Base-by-base conservation (phyloP, 345 rosid genomes). In the Crucihimalaya himalaica region DNA sequence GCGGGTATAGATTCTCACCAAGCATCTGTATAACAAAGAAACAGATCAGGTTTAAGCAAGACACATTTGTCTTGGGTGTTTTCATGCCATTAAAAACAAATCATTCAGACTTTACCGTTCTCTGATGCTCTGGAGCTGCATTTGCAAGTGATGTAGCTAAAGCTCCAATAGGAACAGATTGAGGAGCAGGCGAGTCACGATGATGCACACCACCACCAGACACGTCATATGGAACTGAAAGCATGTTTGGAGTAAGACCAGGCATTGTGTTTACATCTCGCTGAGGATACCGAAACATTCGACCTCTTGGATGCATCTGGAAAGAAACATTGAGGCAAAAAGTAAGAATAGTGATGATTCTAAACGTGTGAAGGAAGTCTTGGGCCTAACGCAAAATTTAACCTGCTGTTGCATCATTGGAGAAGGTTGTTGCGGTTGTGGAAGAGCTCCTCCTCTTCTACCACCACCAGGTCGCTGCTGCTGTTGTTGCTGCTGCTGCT, bases 321-420 rank as follows among this genome's bases (percentile, higher is more conserved):
- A 35, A 37, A 66, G 43, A 15, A 35, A 12, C 16, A 56, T 11
- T 4, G 15, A 74, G 1, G 23, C 57, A 43, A 45, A 70, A 46
- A 43, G 34, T 46, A 47, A 76, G 64, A 45, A 60, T 3, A 34
- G 9, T 35, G 16, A 13, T 21, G 55, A 16, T 37, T 21, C 9
- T 5, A 20, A 50, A 50, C 55, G 20, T 20, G 55, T 50, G 15
- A 21, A 50, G 55, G 8, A 50, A 21, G 8, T 50, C 28, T 50
- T 12, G 28, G 55, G 19, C 45, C 37, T n/a, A 61, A 75, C 23
- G 60, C 27, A 20, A 50, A 5, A 58, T 28, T 67, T 50, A 16
- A 89, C 98, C 97, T 87, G 96, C 80, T 83, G 98, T 79, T 86
- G 98, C 93, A 91, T 87, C 66, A 94, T 67, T 5, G 73, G 77